phyloP scores from a whole-genome alignment of 306 rosid species.

The Lotus japonicus region DNA sequence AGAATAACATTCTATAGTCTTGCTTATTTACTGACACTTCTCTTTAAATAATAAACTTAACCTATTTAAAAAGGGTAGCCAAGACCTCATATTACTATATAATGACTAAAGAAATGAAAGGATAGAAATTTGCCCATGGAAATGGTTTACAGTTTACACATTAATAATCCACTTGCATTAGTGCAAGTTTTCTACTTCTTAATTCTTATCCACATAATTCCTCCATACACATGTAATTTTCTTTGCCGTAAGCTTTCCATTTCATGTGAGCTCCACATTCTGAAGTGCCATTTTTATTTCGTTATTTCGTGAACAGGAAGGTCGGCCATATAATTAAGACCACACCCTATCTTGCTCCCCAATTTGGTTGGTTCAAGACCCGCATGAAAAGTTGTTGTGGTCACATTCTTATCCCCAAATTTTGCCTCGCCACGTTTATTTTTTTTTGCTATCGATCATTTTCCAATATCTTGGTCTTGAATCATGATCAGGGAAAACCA shows the following conservation, averaged over 20 bases:
- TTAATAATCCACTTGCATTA: not conserved
- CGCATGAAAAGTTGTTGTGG: not conserved
- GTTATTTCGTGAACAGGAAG: constrained; percentile 2
- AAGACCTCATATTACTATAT: not conserved
- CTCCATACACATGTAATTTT: not conserved
- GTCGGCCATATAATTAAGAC: not conserved
- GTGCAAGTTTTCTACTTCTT: not conserved
- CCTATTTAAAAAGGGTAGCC: not conserved
- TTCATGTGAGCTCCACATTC: constrained; percentile 17
- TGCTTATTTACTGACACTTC: no score
- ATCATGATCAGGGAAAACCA: no score
- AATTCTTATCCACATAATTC: not conserved
- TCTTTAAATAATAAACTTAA: no score
- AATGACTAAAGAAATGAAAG: no score
- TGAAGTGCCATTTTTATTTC: not conserved
- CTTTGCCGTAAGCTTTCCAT: not conserved
- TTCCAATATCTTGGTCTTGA: not conserved
- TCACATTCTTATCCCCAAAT: constrained; percentile 8
- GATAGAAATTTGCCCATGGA: not conserved
- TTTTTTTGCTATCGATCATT: not conserved
- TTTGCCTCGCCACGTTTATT: not conserved
- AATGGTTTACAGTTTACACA: not conserved
- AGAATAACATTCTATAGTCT: no score
- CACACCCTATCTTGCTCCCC: not conserved
- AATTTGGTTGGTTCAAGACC: constrained; percentile 16